These are phyloP conservation scores for Xylariaceae sp. DNA, from an alignment of 2,329 filamentous ascomycete genomes.

Conservation along the genomic window DNA sequence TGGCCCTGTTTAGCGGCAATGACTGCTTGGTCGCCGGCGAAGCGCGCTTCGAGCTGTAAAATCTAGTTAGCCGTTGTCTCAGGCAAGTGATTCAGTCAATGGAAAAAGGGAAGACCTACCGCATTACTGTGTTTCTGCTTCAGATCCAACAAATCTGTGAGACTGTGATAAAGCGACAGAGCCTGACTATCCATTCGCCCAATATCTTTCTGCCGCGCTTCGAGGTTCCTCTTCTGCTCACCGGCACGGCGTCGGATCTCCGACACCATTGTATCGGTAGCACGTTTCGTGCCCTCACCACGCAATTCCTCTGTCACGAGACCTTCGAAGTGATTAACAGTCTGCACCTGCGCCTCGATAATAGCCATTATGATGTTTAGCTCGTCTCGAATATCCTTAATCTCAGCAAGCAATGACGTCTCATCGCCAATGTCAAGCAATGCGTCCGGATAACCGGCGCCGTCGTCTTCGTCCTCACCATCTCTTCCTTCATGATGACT, in stretches of 20 bases:
- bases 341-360: conserved; percentile 44
- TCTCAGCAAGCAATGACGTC: conserved; percentile 58
- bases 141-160: conserved; percentile 61
- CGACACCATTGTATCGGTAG: conserved; percentile 29
- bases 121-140: conserved; percentile 69
- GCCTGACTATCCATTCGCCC: conserved; percentile 61
- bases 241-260: conserved; percentile 52
- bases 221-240: conserved; percentile 55
- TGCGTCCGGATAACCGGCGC: conserved; percentile 46
- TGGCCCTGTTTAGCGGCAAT: conserved; percentile 51
- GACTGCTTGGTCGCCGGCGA: conserved; percentile 56
- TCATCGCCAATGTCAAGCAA: conserved; percentile 58
- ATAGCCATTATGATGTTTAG: conserved; percentile 58
- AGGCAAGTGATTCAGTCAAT: too few relatives aligned
- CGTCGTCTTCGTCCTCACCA: conserved; percentile 23
- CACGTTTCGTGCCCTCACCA: conserved; percentile 22
- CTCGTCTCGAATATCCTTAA: conserved; percentile 65
- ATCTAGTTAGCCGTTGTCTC: too few relatives aligned
- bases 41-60: conserved; percentile 64
- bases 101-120: too few relatives aligned
- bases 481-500: too few relatives aligned
- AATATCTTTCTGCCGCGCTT: conserved; percentile 56
- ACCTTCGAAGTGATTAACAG: conserved; percentile 44
- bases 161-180: conserved; percentile 53
- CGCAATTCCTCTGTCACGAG: conserved; percentile 37